Evolutionary conservation across 495 filamentous ascomycete genomes (phyloP).

Genomic region (Margaritispora aquatica): DNA sequence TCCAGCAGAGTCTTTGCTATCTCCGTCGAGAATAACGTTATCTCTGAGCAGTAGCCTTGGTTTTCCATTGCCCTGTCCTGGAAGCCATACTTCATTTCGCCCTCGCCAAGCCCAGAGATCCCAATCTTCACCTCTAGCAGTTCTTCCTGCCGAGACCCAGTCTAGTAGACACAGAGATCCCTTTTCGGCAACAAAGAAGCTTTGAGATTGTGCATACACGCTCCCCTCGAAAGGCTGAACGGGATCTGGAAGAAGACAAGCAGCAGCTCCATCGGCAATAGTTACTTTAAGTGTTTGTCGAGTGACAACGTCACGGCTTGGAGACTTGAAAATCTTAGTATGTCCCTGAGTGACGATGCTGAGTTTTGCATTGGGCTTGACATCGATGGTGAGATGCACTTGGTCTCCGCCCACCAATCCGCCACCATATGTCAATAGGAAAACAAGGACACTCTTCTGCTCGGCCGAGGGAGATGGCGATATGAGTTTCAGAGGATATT

Average conservation of each 20-base stretch:
- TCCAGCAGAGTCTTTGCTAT: constrained; percentile 26
- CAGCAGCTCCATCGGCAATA: constrained; percentile 53
- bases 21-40: constrained; percentile 65
- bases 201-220: constrained; percentile 75
- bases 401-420: constrained; percentile 83
- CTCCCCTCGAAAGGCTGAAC: constrained; percentile 81
- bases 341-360: constrained; percentile 88
- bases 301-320: constrained; percentile 49
- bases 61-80: constrained; percentile 13
- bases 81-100: constrained; percentile 77
- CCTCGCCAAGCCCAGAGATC: constrained; percentile 68
- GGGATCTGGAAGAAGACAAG: constrained; percentile 93
- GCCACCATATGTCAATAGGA: constrained; percentile 91
- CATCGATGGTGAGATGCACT: constrained; percentile 62
- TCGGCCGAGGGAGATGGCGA: constrained; percentile 49
- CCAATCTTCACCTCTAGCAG: constrained; percentile 87
- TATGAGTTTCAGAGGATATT: constrained; percentile 93
- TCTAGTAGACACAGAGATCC: constrained; percentile 75
- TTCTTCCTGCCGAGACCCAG: constrained; percentile 87
- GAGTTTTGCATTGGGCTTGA: constrained; percentile 60
- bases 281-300: constrained; percentile 61
- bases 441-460: constrained; percentile 60
- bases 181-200: constrained; percentile 56
- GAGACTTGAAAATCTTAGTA: constrained; percentile 90
- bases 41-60: constrained; percentile 70